A percentile compares a stretch with the other conserved stretches of the same genome.
Evolutionary conservation across 257 asterid genomes (phyloP).

Genomic region (Solanum lycopersicoides): DNA sequence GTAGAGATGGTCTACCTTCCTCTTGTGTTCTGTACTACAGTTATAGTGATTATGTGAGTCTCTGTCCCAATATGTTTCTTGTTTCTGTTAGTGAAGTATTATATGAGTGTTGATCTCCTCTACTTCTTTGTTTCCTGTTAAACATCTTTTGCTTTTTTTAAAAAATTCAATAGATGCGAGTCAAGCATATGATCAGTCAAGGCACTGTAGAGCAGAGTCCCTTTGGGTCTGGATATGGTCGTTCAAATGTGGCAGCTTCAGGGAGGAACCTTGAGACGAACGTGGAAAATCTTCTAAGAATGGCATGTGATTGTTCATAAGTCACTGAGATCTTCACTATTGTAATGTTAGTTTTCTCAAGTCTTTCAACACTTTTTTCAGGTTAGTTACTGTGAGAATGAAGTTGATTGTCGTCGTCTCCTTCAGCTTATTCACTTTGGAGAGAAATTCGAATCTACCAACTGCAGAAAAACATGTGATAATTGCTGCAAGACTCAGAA

Average conservation of each 20-base stretch:
- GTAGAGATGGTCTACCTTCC: slow-evolving; percentile 93
- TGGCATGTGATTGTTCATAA: slow-evolving; percentile 36
- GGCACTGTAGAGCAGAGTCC: slow-evolving; percentile 58
- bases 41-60: slow-evolving; percentile 84
- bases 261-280: slow-evolving; percentile 88
- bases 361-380: slow-evolving; percentile 26
- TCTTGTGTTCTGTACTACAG: slow-evolving; percentile 89
- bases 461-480: slow-evolving; percentile 85
- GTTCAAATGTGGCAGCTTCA: slow-evolving; percentile 38
- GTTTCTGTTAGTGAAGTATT: not conserved
- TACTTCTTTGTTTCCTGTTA: not conserved
- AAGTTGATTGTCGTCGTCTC: slow-evolving; percentile 91
- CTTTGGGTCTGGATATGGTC: slow-evolving; percentile 43
- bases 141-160: not conserved
- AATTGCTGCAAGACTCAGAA: slow-evolving; percentile 70
- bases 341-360: not conserved
- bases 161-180: slow-evolving; percentile 55
- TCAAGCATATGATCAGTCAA: slow-evolving; percentile 95
- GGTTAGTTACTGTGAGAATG: slow-evolving; percentile 95
- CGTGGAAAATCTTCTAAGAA: slow-evolving; percentile 77
- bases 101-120: not conserved
- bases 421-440: slow-evolving; percentile 94
- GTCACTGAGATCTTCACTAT: not conserved
- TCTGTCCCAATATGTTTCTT: slow-evolving; percentile 3
- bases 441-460: slow-evolving; percentile 76